Evolutionary conservation across 2,329 filamentous ascomycete genomes (phyloP).

Genomic region (Cyphellophora attinorum): DNA sequence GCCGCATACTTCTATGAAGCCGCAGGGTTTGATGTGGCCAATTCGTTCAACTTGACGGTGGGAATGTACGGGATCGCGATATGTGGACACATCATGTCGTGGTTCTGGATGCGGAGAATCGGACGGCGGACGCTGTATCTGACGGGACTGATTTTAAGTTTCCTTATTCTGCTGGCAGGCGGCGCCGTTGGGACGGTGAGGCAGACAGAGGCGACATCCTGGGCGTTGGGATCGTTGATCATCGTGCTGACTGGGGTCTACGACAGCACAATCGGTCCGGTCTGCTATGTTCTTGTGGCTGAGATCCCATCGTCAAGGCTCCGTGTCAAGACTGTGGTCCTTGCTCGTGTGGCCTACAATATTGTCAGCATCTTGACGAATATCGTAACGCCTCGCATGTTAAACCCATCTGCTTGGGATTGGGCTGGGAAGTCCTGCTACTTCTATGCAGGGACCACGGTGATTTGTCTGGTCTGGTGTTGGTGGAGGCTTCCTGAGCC

Average conservation of each 20-base stretch:
- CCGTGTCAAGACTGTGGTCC: slow-evolving; percentile 43
- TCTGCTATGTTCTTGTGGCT: slow-evolving; percentile 43
- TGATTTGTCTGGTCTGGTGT: slow-evolving; percentile 27
- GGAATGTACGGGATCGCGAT: slow-evolving; percentile 30
- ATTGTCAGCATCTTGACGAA: slow-evolving; percentile 38
- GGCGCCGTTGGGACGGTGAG: slow-evolving; percentile 26
- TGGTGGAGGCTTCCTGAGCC: slow-evolving; percentile 33
- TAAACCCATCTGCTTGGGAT: slow-evolving; percentile 27
- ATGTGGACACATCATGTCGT: slow-evolving; percentile 22
- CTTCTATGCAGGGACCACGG: slow-evolving; percentile 29
- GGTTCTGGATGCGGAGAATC: slow-evolving; percentile 24
- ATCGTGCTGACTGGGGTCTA: slow-evolving; percentile 44
- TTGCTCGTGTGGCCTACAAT: slow-evolving; percentile 42
- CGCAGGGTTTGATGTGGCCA: slow-evolving; percentile 30
- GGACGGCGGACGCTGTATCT: slow-evolving; percentile 27
- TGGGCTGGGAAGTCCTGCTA: slow-evolving; percentile 31
- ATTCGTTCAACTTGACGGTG: slow-evolving; percentile 20
- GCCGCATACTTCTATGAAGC: slow-evolving; percentile 25
- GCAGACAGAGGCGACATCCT: slow-evolving; percentile 24
- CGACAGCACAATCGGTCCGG: slow-evolving; percentile 44
- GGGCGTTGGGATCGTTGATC: slow-evolving; percentile 33
- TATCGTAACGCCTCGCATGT: slow-evolving; percentile 21
- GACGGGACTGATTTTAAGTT: slow-evolving; percentile 22
- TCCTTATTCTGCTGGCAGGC: slow-evolving; percentile 22
- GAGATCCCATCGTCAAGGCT: slow-evolving; percentile 45